Percentiles rank a stretch among this genome's conserved stretches.
phyloP scores from a whole-genome alignment of 2,329 filamentous ascomycete species.

The Didymella keratinophila region DNA sequence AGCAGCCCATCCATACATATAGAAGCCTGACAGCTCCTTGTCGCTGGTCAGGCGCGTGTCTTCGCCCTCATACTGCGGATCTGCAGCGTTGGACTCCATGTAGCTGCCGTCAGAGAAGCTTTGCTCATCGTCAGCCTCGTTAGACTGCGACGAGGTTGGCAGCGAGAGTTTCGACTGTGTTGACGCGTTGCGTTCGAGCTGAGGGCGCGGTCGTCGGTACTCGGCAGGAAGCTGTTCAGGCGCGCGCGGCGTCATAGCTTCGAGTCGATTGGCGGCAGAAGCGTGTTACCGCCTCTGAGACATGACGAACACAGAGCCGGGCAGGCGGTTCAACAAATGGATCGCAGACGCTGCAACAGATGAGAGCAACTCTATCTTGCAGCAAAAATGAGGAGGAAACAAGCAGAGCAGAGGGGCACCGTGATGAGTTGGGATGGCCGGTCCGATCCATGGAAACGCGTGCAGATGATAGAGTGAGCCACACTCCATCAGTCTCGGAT shows the following conservation, averaged over 20 bases:
- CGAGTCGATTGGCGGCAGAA: constrained; percentile 34
- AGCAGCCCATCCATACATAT: constrained; percentile 93
- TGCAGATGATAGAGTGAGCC: constrained; percentile 20
- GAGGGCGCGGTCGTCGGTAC: constrained; percentile 36
- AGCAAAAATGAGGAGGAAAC: not conserved
- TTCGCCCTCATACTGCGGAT: constrained; percentile 76
- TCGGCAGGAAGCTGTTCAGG: constrained; percentile 20
- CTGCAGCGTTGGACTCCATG: constrained; percentile 45
- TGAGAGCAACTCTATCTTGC: not conserved
- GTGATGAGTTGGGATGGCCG: constrained; percentile 11
- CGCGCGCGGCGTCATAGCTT: constrained; percentile 41
- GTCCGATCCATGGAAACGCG: constrained; percentile 14
- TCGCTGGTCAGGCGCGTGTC: constrained; percentile 86
- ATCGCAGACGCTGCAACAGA: not conserved
- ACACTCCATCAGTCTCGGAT: constrained; percentile 21
- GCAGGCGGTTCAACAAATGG: constrained; percentile 1
- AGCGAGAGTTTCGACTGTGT: constrained; percentile 46
- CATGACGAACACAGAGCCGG: constrained; percentile 15
- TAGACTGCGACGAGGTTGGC: constrained; percentile 48
- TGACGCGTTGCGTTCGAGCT: constrained; percentile 43
- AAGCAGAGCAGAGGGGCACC: not conserved
- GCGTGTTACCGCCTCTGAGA: constrained; percentile 17
- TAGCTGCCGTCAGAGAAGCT: constrained; percentile 42
- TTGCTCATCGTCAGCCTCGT: constrained; percentile 56
- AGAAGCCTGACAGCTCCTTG: constrained; percentile 93